Base-by-base conservation (phyloP, 805 yeast species). In the Nakazawaea sp. region DNA sequence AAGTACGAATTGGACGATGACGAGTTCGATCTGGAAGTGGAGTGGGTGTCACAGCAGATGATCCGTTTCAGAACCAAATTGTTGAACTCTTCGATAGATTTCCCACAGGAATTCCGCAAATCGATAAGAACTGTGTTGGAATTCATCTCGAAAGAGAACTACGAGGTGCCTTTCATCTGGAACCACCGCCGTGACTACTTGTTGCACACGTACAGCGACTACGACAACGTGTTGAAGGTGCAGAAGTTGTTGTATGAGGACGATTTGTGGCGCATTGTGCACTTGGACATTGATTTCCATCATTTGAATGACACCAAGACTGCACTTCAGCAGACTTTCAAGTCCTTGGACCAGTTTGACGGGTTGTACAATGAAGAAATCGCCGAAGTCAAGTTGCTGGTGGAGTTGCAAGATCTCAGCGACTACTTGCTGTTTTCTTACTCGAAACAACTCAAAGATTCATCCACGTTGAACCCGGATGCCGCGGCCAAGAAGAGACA, bases 111-210 rank as follows among this genome's bases (percentile, higher is more conserved):
- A 15, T 83, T 87, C 58, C 66, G 67, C 39, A 71, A 66, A 27
- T 81, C 96, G 1, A 84, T 92, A 5, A 74, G 76, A 10, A 78
- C 72, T 58, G 85, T 70, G 31, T 80, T 73, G 50, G 84, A 68
- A 52, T 88, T 78, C 46, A 64, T 92, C 21, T 69, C 88, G 11
- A 77, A 75, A 48, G 95, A 89, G 33, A 70, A 79, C 41, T 70
- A 82, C 45, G 98, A 92, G 55, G 96, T 90, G 4, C 97, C 98
- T 9, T 85, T 88, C 50, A 88, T 92, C 43, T 88, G 95, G 84
- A 83, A 88, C 18, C 95, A 88, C 54, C 83, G 97, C 56, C 84
- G 95, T 60, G 97, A 92, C 58, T 87, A 84, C 53, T 66, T 87
- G 15, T 62, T 84, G 42, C 67, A 67, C 48, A 72, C 85, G 8